Base-by-base conservation (phyloP, 2,329 filamentous ascomycete species). In the Aspergillus bombycis region DNA sequence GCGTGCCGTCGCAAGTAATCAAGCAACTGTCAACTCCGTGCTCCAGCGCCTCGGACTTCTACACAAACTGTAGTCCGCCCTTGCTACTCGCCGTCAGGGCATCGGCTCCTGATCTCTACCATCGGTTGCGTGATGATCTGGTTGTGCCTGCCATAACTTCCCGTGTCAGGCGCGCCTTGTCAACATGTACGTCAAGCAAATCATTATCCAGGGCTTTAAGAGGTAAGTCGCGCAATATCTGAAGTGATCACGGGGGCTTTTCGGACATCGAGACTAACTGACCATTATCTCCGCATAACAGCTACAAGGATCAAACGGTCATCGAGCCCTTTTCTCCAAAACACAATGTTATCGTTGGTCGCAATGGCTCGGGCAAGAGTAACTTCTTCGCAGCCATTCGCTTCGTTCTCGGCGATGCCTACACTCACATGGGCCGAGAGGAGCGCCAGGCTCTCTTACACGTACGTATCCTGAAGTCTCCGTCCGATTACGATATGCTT, bases 151-250 rank as follows among this genome's bases (percentile, higher is more conserved):
- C 38, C 61, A 70, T 68, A 60, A 50, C 60, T 60, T 62, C 60
- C 71, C 71, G 71, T 70, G 70, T 74, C 71, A 66, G 70, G 69
- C 73, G 67, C 70, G 55, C 64, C 53, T 68, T 64, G 66, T 68
- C 78, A 85, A 77, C 72, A 97, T 97, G 94, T 95, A 96, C 84
- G 97, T 99, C 86, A 99, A 99, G 81, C 95, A 99, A 84, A 97
- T 98, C 79, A 98, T 97, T 80, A 98, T 99, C 77, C 95, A 99
- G 80, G 95, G 95, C 88, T 99, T 99, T 83, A 99, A 99, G 83
- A 97, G 93, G 93, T 96, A 80, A 70, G 80, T 75, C 62, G 34
- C 58, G 52, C 41, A 16, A 50, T 19, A 32, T n/a, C 1, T 23
- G 10, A 14, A n/a, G 26, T 52, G 28, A n/a, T 16, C 2, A 3